Evolutionary conservation across 768 basidiomycete species (phyloP).

Genomic region (Termitomyces sp.): DNA sequence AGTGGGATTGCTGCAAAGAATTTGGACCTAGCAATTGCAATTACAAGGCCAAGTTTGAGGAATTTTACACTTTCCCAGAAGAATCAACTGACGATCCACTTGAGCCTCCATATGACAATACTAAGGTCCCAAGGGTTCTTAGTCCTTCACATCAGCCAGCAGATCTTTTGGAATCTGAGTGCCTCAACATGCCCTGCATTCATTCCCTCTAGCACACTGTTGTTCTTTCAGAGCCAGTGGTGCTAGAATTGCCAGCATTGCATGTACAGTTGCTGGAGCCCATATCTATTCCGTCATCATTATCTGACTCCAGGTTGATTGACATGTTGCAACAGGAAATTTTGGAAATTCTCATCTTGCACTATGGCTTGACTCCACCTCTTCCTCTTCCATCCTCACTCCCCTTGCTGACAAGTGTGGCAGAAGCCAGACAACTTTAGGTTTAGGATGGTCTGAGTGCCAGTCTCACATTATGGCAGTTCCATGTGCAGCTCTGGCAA

Average conservation of each 20-base stretch:
- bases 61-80: not conserved
- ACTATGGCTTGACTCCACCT: not conserved
- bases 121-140: not conserved
- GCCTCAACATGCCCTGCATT: not conserved
- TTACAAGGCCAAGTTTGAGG: not conserved
- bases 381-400: not conserved
- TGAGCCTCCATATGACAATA: not conserved
- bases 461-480: no score
- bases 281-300: not conserved
- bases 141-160: not conserved
- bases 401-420: not conserved
- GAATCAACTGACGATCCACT: not conserved
- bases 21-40: slow-evolving; percentile 1
- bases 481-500: no score
- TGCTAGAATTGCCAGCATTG: not conserved
- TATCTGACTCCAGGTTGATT: not conserved
- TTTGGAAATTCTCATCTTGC: not conserved
- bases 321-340: not conserved
- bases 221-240: not conserved
- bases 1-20: no score
- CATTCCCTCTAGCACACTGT: not conserved
- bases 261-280: not conserved
- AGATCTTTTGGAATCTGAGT: not conserved
- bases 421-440: no score
- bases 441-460: no score